These are phyloP conservation scores for Monosporascus sp. DNA, from an alignment of 2,329 filamentous ascomycete species.

Conservation along the genomic window DNA sequence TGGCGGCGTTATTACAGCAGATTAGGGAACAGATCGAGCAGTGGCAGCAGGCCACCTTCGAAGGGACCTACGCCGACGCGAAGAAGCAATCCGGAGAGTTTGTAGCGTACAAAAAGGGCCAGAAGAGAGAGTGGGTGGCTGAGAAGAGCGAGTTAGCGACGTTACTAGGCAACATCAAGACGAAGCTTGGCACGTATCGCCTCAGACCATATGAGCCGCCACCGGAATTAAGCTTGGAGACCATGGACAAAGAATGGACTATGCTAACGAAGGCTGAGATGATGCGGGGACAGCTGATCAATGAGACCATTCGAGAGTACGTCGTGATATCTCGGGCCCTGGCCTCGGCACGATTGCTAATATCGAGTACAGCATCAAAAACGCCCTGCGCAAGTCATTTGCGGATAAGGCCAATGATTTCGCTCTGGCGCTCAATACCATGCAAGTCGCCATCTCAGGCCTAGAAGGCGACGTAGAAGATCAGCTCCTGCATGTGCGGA, in stretches of 20 bases:
- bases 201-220: slow-evolving; percentile 89
- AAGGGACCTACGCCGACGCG: slow-evolving; percentile 87
- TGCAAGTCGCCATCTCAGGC: slow-evolving; percentile 92
- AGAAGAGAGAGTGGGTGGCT: slow-evolving; percentile 93
- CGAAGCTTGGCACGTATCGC: slow-evolving; percentile 92
- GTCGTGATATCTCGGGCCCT: slow-evolving; percentile 21
- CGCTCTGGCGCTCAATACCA: slow-evolving; percentile 87
- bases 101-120: slow-evolving; percentile 80
- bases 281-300: slow-evolving; percentile 85
- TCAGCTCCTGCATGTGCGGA: slow-evolving; percentile 80
- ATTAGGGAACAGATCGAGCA: slow-evolving; percentile 67
- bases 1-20: slow-evolving; percentile 72
- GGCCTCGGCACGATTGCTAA: slow-evolving; percentile 1
- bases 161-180: slow-evolving; percentile 95
- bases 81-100: slow-evolving; percentile 82
- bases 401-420: slow-evolving; percentile 99
- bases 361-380: slow-evolving; percentile 69
- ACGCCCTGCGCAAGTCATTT: slow-evolving; percentile 84
- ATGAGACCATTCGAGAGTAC: slow-evolving; percentile 93
- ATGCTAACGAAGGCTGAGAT: slow-evolving; percentile 78
- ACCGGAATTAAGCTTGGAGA: slow-evolving; percentile 72
- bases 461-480: slow-evolving; percentile 96
- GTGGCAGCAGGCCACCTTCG: slow-evolving; percentile 79
- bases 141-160: slow-evolving; percentile 96
- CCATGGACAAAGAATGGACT: slow-evolving; percentile 78